Percentiles rank a stretch among this genome's conserved stretches.
These are phyloP conservation scores for Dactylonectria macrodidyma DNA, from an alignment of 2,329 filamentous ascomycete genomes.

Conservation along the genomic window DNA sequence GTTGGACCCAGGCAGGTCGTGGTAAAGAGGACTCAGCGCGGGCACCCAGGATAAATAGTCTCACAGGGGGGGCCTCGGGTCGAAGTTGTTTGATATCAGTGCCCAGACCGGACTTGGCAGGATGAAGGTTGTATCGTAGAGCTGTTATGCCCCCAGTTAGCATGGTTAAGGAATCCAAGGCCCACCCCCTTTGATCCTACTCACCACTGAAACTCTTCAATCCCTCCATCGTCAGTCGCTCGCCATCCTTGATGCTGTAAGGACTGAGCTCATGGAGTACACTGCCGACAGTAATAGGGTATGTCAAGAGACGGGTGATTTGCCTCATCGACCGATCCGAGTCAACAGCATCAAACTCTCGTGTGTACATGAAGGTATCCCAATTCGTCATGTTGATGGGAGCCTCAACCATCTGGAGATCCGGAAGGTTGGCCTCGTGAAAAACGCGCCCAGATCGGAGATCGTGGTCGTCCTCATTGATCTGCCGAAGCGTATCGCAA, in stretches of 20 bases:
- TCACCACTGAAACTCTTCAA: slow-evolving; percentile 93
- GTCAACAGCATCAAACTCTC: slow-evolving; percentile 92
- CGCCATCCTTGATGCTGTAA: slow-evolving; percentile 83
- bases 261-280: slow-evolving; percentile 95
- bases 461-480: slow-evolving; percentile 99
- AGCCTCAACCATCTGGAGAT: slow-evolving; percentile 90
- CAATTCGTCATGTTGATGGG: slow-evolving; percentile 98
- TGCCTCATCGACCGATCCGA: slow-evolving; percentile 92
- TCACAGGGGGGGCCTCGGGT: slow-evolving; percentile 87
- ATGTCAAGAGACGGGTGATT: slow-evolving; percentile 92
- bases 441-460: slow-evolving; percentile 91
- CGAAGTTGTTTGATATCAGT: slow-evolving; percentile 83
- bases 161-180: neutral
- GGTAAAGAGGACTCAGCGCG: slow-evolving; percentile 98
- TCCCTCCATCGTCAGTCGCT: slow-evolving; percentile 87
- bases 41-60: slow-evolving; percentile 93
- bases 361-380: slow-evolving; percentile 96
- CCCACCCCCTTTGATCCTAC: slow-evolving; percentile 50
- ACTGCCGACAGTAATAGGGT: slow-evolving; percentile 92
- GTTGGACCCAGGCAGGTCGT: slow-evolving; percentile 92
- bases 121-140: slow-evolving; percentile 93
- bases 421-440: slow-evolving; percentile 93
- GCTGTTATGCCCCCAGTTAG: slow-evolving; percentile 64
- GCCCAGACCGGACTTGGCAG: slow-evolving; percentile 83
- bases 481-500: slow-evolving; percentile 90